Evolutionary conservation across 2,329 filamentous ascomycete genomes (phyloP).

Genomic region (Cadophora malorum): DNA sequence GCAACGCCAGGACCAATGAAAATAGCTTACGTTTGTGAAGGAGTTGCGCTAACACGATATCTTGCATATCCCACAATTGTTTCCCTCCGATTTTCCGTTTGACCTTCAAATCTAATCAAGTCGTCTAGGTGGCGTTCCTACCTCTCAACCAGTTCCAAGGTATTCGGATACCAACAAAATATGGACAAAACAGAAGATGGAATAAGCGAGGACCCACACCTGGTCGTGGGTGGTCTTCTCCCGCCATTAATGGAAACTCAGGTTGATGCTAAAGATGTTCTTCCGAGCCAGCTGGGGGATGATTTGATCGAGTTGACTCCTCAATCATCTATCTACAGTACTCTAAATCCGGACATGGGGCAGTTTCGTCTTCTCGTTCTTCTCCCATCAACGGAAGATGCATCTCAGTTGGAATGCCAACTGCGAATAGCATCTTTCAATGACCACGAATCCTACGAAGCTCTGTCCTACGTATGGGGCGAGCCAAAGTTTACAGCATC

Average conservation of each 20-base stretch:
- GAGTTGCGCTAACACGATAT: background rate
- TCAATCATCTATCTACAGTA: background rate
- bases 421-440: background rate
- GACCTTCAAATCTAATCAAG: background rate
- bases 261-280: background rate
- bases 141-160: background rate
- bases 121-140: background rate
- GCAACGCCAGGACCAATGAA: background rate
- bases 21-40: background rate
- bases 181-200: background rate
- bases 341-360: background rate
- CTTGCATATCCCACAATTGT: background rate
- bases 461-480: constrained; percentile 19
- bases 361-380: constrained; percentile 3
- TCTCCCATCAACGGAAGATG: background rate
- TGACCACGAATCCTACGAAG: background rate
- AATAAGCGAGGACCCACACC: background rate
- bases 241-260: background rate
- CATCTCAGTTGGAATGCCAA: background rate
- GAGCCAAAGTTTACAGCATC: background rate
- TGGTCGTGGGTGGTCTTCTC: background rate
- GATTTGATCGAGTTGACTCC: background rate
- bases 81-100: background rate
- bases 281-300: background rate
- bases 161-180: background rate